Base-by-base conservation (phyloP, 371 early-diverging fungal genomes). In the Batrachochytrium dendrobatidis region DNA sequence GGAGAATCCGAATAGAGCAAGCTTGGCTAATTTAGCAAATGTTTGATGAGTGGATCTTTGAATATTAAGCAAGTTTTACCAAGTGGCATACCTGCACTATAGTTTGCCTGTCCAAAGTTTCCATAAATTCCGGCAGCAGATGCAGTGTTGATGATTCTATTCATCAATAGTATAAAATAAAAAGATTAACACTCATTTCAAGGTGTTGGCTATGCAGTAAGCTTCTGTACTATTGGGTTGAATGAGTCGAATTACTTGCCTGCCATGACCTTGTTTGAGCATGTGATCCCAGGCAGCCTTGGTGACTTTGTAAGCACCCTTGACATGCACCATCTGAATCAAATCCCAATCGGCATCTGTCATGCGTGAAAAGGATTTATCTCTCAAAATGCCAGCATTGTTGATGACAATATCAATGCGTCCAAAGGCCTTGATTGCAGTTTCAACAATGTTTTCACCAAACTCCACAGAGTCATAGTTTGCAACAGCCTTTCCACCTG, bases 381-480 rank as follows among this genome's bases (percentile, higher is more conserved):
- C 99, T 67, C 95, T 90, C 58, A 97, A 82, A 63, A 98, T 95
- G 48, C 86, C 98, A 25, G 98, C 98, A 68, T 98, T 98, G 79
- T 97, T 97, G 75, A 98, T 86, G 49, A 98, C 68, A 52, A 98
- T 85, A 68, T 97, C 97, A 52, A 98, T 81, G 34, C 90, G 85
- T 12, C 98, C 97, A 71, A 91, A 98, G 28, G 91, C 90, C 75
- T 90, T 83, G 71, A 98, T 75, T 17, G 98, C 98, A 7, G 95
- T 91, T 58, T 92, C 91, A 29, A 98, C 90, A 65, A 98, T 94
- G 81, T 91, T 91, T 51, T 91, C 92, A 57, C 97, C 98, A 55
- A 94, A 88, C 58, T 92, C 89, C 29, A 98, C 99, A 30, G 93
- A 92, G 79, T 97, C 86, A 74, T 96, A 95, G 82, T 97, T 95